Evolutionary conservation across 2,329 filamentous ascomycete genomes (phyloP), one percentile per base, ranked within the genome.

Genomic region (Dactylonectria macrodidyma): DNA sequence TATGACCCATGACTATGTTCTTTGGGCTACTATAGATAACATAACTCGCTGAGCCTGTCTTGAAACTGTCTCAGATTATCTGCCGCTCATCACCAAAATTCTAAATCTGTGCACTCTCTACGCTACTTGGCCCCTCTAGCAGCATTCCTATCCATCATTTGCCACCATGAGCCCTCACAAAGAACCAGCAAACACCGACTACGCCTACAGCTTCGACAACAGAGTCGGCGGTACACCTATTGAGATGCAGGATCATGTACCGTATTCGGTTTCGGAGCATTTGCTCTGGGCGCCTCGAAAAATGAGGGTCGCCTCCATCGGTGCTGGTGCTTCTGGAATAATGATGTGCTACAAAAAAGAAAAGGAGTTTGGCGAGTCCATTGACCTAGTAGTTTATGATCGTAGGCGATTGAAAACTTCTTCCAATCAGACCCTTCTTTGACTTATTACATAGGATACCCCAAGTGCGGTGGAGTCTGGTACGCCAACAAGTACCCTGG

Each of bases 401-500:
- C 57, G 65, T 67, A 30, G n/a, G 65, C 58, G 3, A 33, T 19
- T 8, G 14, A 7, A 30, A 26, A 33, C 19, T 19, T 6, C n/a
- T 7, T 52, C 9, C 4, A n/a, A 41, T 12, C 38, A 14, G 12
- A 11, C 12, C 12, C 10, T 3, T 41, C 5, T 12, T 14, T 41
- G 38, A 41, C 10, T 5, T 12, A 14, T 12, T 14, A 41, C 38
- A 41, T 41, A 67, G 65, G 65, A 24, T 64, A 69, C 26, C 48
- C 64, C 8, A 69, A 69, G 14, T 56, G 52, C 5, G 80, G 79
- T 33, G 80, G 80, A 12, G 81, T 79, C 4, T 81, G 80, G 80
- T 76, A 75, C 22, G 79, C 79, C 24, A 81, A 80, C 59, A 66
- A 76, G 16, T 81, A 81, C 58, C 79, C 80, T 3, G 80, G 79